Evolutionary conservation across 129 eudicot species (phyloP).

Genomic region (Flaveria trinervia): DNA sequence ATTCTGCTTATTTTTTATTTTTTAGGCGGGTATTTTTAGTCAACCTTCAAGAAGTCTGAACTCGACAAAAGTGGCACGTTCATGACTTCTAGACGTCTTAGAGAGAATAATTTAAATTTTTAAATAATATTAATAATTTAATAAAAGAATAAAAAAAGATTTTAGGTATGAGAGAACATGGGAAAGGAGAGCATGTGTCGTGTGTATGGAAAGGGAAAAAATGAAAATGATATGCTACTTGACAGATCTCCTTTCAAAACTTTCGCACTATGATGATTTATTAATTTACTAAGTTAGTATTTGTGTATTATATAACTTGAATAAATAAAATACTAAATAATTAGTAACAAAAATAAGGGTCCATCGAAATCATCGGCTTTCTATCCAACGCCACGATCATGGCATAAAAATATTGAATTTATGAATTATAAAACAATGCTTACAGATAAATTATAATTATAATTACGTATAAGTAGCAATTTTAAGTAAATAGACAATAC

Average conservation of each 20-base stretch:
- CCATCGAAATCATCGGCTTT: too few species aligned
- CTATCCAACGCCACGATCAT: too few species aligned
- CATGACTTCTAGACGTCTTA: constrained; percentile 13
- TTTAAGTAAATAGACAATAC: too few species aligned
- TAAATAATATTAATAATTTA: background rate
- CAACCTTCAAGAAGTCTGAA: constrained; percentile 13
- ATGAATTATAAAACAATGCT: too few species aligned
- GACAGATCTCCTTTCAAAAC: constrained; percentile 24
- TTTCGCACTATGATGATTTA: too few species aligned
- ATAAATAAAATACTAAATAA: too few species aligned
- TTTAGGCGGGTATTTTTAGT: background rate
- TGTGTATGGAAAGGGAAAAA: background rate
- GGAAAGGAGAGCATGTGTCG: constrained; percentile 22
- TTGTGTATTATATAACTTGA: too few species aligned
- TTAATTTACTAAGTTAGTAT: too few species aligned
- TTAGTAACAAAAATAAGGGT: too few species aligned
- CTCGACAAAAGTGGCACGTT: constrained; percentile 16
- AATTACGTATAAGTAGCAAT: too few species aligned
- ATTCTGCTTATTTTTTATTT: background rate
- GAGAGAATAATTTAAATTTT: background rate
- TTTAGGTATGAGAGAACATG: constrained; percentile 25
- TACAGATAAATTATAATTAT: too few species aligned
- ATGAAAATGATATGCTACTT: constrained; percentile 25
- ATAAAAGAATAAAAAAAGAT: background rate
- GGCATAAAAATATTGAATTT: too few species aligned